Evolutionary conservation across 352 stramenopile species (phyloP), one percentile per base, ranked within the genome.

Genomic region (Phytopythium sindhum): DNA sequence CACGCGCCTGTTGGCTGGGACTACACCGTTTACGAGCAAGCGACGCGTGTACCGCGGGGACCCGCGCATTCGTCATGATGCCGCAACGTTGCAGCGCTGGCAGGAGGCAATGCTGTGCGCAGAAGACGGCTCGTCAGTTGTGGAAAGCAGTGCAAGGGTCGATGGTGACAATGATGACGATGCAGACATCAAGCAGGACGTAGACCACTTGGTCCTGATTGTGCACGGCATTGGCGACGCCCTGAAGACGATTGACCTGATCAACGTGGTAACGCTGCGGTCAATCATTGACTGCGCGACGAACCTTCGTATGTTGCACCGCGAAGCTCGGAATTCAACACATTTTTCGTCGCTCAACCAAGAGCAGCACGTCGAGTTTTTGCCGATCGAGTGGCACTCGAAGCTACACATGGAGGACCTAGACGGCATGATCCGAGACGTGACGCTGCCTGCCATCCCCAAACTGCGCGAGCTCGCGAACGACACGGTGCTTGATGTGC

Each of bases 381-480:
- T 96, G 33, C 87, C 87, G 21, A 91, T 96, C 59, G 87, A 96
- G 35, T 96, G 87, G 87, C 86, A 94, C 59, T 90, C 86, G 37
- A 94, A 94, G 72, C 77, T 94, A 57, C 86, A 94, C 59, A 80
- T 93, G 68, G 81, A 90, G 64, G 80, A 77, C 12, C 54, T 93
- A 4, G 83, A 91, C 56, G 64, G 73, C 21, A 80, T 84, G 45
- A 94, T 92, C 35, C 81, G 74, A 12, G 81, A 90, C 47, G 81
- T 92, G 55, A 93, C 85, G 33, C 63, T 93, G 12, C 85, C 85
- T 11, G 85, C 85, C 9, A 98, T 98, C 66, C 93, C 93, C 5
- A 92, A 97, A 57, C 69, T 98, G 63, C 78, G 93, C 31, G 85
- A 96, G 54, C 91, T 98, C 67, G 89, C 90, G 17, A 98, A 98